A percentile compares a stretch with the other conserved stretches of the same genome.
phyloP scores from a whole-genome alignment of 306 rosid species.

The Adenanthera pavonina region DNA sequence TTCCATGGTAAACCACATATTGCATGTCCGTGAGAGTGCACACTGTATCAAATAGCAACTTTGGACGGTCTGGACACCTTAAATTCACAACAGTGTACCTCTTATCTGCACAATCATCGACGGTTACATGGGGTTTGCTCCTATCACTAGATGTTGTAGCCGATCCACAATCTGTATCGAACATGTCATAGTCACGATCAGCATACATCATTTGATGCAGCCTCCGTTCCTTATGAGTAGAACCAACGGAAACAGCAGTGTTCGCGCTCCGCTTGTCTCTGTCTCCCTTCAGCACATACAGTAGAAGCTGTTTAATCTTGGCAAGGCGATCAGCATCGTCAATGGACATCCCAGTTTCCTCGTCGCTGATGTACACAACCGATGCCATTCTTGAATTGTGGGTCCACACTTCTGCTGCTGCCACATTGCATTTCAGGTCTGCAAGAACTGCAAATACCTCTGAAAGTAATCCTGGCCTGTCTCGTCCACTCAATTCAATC shows the following conservation, averaged over 20 bases:
- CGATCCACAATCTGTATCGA: constrained; percentile 51
- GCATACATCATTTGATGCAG: constrained; percentile 99
- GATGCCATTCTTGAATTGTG: constrained; percentile 99
- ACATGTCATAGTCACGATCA: constrained; percentile 83
- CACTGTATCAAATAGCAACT: constrained; percentile 79
- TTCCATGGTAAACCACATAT: constrained; percentile 92
- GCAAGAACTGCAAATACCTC: constrained; percentile 96
- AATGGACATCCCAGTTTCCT: constrained; percentile 62
- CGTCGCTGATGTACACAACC: constrained; percentile 81
- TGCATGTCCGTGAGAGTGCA: constrained; percentile 97
- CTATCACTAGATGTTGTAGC: constrained; percentile 56
- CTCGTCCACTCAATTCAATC: constrained; percentile 89
- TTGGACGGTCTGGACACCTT: constrained; percentile 91
- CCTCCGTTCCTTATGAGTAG: constrained; percentile 97
- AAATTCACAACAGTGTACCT: constrained; percentile 93
- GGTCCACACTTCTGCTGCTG: constrained; percentile 98
- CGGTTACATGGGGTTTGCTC: constrained; percentile 68
- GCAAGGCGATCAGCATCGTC: constrained; percentile 66
- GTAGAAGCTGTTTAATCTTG: constrained; percentile 77
- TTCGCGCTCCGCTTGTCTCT: constrained; percentile 84
- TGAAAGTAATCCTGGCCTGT: constrained; percentile 93
- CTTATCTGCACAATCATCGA: constrained; percentile 78
- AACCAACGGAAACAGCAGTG: constrained; percentile 87
- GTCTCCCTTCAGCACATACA: constrained; percentile 81
- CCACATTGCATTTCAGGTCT: constrained; percentile 95